Evolutionary conservation across 1,284 basidiomycete species (phyloP), one percentile per base, ranked within the genome.

Genomic region (Phaffia rhodozyma): DNA sequence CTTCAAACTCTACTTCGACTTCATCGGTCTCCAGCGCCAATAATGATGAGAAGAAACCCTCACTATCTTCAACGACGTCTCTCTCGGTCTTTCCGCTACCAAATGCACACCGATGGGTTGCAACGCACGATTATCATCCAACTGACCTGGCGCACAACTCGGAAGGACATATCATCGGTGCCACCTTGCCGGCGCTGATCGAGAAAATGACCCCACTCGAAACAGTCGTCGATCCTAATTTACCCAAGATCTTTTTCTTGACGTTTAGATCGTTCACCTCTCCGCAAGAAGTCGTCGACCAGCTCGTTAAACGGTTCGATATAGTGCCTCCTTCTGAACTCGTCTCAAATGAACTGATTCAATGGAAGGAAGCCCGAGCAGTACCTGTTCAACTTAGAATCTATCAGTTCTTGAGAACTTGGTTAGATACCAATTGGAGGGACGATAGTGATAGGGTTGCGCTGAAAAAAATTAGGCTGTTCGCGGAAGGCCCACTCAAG

Each of bases 121-220:
- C 72, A n/a, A 64, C 72, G 9, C 76, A 76, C 60, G 75, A 76
- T 61, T 76, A 76, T 57, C 71, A 84, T 21, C 77, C 83, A 2
- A 83, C 86, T 53, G 93, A 97, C 71, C 86, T 96, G 58, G 83
- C 87, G 1, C 92, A 89, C 79, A 96, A 94, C 74, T 81, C 81
- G 55, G 92, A 97, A 21, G 91, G 91, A 1, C 83, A 85, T 66
- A 83, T 98, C 25, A 87, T 93, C 9, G 93, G 93, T 30, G 96
- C 91, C 1, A 92, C 91, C 1, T 78, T 98, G 63, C 80, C 82
- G 20, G 92, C 87, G 1, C 79, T 98, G 52, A 86, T 97, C 11
- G 92, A 94, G 76, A 91, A 89, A 77, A 87, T 98, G 85, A 94
- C 93, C n/a, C 89, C 92, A 2, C 89, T 94, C 72, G 90, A 92